phyloP scores from a whole-genome alignment of 495 filamentous ascomycete genomes.

The Penicillium turbatum region DNA sequence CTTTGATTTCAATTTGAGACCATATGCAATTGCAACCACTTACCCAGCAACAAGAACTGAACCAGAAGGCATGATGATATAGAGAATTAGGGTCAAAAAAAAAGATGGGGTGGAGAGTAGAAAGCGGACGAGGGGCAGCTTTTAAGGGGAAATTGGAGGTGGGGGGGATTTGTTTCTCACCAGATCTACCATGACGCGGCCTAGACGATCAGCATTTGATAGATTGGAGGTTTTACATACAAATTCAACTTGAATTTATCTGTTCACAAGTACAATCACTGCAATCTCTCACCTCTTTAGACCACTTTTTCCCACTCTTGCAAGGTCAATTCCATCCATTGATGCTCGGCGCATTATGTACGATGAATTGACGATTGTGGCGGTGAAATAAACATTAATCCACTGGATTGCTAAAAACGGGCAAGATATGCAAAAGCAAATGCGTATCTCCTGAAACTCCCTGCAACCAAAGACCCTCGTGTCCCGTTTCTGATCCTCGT shows the following conservation, averaged over 20 bases:
- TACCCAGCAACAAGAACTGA: constrained; percentile 91
- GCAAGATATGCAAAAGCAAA: constrained; percentile 1
- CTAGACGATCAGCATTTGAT: not conserved
- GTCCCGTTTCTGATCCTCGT: not conserved
- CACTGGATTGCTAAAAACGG: not conserved
- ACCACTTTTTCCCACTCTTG: not conserved
- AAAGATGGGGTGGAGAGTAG: constrained; percentile 4
- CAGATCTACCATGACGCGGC: constrained; percentile 15
- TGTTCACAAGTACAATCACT: too few relatives aligned
- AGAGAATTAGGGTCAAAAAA: not conserved
- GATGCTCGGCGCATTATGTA: not conserved
- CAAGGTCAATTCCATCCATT: not conserved
- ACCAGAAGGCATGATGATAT: constrained; percentile 65
- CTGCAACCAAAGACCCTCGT: not conserved
- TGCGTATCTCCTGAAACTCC: not conserved
- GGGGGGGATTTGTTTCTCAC: constrained; percentile 2
- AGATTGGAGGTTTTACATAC: too few relatives aligned
- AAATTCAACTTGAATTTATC: not conserved
- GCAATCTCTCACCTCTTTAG: not conserved
- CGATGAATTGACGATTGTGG: not conserved
- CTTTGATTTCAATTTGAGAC: constrained; percentile 6
- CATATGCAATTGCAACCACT: constrained; percentile 27
- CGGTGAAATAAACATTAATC: not conserved
- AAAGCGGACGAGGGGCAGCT: constrained; percentile 18
- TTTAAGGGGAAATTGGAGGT: constrained; percentile 27